A percentile compares a stretch with the other conserved stretches of the same genome.
phyloP scores from a whole-genome alignment of 495 filamentous ascomycete species.

The Aspergillus steynii region DNA sequence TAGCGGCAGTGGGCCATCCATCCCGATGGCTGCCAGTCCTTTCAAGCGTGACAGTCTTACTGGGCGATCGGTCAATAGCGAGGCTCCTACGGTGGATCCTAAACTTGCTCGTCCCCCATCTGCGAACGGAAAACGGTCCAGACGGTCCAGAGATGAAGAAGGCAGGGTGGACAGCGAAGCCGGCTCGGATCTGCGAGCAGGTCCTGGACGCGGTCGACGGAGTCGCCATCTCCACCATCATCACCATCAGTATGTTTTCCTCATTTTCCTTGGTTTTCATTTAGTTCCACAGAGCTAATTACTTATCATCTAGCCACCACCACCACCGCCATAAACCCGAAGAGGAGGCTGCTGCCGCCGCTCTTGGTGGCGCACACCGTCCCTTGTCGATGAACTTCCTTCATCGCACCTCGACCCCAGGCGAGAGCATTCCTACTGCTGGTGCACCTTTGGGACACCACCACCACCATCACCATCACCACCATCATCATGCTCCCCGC shows the following conservation, averaged over 20 bases:
- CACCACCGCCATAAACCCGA: conserved; percentile 72
- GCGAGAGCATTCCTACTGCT: conserved; percentile 42
- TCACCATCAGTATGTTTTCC: conserved; percentile 58
- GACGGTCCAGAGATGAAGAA: conserved; percentile 56
- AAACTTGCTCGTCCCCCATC: conserved; percentile 50
- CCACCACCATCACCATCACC: conserved; percentile 56
- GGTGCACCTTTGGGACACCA: conserved; percentile 28
- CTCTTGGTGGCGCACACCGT: conserved; percentile 30
- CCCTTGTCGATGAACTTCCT: conserved; percentile 33
- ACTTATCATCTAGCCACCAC: conserved; percentile 56
- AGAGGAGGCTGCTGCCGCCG: conserved; percentile 53
- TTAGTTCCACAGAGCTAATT: conserved; percentile 21
- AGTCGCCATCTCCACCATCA: conserved; percentile 57
- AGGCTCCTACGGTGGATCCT: conserved; percentile 32
- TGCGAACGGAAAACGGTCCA: conserved; percentile 55
- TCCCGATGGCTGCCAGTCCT: conserved; percentile 58
- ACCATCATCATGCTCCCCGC: conserved; percentile 49
- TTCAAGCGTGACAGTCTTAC: conserved; percentile 47
- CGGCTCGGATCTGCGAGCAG: conserved; percentile 57
- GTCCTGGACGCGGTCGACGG: conserved; percentile 57
- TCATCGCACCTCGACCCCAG: conserved; percentile 37
- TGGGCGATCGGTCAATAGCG: conserved; percentile 38
- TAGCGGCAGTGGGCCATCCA: conserved; percentile 53
- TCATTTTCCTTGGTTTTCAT: not conserved
- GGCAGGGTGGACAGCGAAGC: conserved; percentile 60